Evolutionary conservation across 1,284 basidiomycete species (phyloP).

Genomic region (Ustilago loliicola): DNA sequence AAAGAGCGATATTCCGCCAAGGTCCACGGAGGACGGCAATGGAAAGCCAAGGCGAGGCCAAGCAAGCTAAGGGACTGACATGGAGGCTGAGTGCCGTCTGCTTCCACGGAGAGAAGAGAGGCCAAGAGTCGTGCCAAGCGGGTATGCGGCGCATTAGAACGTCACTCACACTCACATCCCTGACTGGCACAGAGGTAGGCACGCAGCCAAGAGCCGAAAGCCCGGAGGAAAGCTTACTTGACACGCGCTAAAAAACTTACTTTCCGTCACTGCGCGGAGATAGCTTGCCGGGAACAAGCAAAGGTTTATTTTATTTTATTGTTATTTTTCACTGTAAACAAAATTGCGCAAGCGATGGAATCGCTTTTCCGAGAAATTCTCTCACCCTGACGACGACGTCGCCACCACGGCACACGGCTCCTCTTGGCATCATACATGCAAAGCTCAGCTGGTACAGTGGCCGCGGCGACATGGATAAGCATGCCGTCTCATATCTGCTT

Average conservation of each 20-base stretch:
- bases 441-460: neutral
- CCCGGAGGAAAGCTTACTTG: constrained; percentile 12
- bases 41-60: neutral
- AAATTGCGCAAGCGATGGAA: constrained; percentile 10
- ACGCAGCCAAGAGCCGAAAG: neutral
- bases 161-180: neutral
- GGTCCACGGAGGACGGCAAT: neutral
- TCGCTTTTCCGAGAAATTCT: constrained; percentile 3
- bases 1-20: constrained; percentile 8
- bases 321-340: neutral
- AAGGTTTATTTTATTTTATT: neutral
- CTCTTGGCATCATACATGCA: neutral
- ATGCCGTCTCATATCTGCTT: neutral
- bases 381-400: neutral
- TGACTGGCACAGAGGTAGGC: neutral
- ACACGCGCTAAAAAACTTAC: constrained; percentile 8
- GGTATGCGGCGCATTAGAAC: neutral
- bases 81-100: constrained; percentile 4
- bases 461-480: neutral
- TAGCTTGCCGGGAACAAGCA: neutral
- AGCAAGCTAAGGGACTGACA: neutral
- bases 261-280: neutral
- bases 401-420: neutral
- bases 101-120: constrained; percentile 8
- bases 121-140: constrained; percentile 9